Evolutionary conservation across 1,284 basidiomycete species (phyloP).

Genomic region (Wolfiporia cocos): DNA sequence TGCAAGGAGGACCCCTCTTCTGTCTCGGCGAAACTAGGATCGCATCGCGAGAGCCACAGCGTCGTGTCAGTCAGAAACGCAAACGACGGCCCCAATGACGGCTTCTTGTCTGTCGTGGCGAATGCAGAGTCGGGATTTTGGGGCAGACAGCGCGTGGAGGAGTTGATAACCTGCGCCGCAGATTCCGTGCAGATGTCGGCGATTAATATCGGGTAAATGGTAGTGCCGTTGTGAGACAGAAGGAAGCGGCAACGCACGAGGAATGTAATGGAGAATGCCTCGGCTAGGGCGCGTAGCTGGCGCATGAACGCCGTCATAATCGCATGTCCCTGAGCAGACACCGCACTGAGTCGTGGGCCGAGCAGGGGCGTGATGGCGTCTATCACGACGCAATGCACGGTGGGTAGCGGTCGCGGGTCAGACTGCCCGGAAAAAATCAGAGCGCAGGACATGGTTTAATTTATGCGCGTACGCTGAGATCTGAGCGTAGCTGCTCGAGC

Average conservation of each 20-base stretch:
- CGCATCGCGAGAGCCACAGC: slow-evolving; percentile 50
- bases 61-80: slow-evolving; percentile 66
- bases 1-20: slow-evolving; percentile 11
- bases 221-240: slow-evolving; percentile 15
- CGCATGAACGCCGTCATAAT: slow-evolving; percentile 70
- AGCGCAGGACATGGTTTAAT: background rate
- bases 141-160: slow-evolving; percentile 30
- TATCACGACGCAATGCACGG: slow-evolving; percentile 48
- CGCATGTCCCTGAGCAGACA: slow-evolving; percentile 70
- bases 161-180: slow-evolving; percentile 37
- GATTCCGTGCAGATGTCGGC: background rate
- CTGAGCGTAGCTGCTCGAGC: slow-evolving; percentile 31
- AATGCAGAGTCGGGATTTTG: slow-evolving; percentile 34
- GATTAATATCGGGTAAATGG: slow-evolving; percentile 14
- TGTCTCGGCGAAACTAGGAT: slow-evolving; percentile 2
- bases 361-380: slow-evolving; percentile 64
- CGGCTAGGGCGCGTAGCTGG: slow-evolving; percentile 48
- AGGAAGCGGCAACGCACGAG: slow-evolving; percentile 43
- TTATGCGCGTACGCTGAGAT: slow-evolving; percentile 5
- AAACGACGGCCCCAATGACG: slow-evolving; percentile 70
- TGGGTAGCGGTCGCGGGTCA: slow-evolving; percentile 1
- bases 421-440: slow-evolving; percentile 4
- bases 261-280: slow-evolving; percentile 37
- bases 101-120: slow-evolving; percentile 43
- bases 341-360: slow-evolving; percentile 55